These are phyloP conservation scores for Beverwykella pulmonaria DNA, from an alignment of 495 filamentous ascomycete genomes.

Conservation along the genomic window DNA sequence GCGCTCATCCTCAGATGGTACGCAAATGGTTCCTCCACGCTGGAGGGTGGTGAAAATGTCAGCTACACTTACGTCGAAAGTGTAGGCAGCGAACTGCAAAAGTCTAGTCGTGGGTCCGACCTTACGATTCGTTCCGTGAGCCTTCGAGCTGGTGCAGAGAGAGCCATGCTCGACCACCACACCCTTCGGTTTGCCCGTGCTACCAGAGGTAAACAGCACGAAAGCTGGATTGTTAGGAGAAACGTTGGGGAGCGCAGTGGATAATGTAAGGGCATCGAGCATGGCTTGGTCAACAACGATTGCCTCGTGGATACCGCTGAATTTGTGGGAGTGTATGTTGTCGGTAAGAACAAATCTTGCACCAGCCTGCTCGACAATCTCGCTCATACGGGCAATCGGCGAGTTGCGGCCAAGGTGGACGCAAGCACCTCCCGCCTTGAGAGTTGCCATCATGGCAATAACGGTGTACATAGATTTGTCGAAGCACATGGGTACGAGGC, in stretches of 20 bases:
- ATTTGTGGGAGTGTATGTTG: constrained; percentile 20
- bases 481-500: constrained; percentile 57
- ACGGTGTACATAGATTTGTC: constrained; percentile 52
- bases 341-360: constrained; percentile 20
- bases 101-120: constrained; percentile 5
- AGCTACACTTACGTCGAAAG: constrained; percentile 24
- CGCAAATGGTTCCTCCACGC: constrained; percentile 30
- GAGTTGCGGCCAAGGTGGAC: constrained; percentile 34
- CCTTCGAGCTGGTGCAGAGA: constrained; percentile 38
- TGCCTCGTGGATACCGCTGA: constrained; percentile 11
- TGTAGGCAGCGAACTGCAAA: constrained; percentile 32
- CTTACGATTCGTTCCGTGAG: constrained; percentile 46
- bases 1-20: constrained; percentile 31
- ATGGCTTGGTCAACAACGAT: constrained; percentile 2
- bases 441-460: constrained; percentile 48
- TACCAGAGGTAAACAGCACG: constrained; percentile 40
- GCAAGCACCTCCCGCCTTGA: constrained; percentile 46
- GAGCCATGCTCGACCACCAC: constrained; percentile 32
- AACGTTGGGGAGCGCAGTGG: neutral
- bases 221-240: constrained; percentile 31
- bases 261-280: constrained; percentile 6
- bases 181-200: constrained; percentile 41
- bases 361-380: constrained; percentile 13
- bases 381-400: constrained; percentile 23
- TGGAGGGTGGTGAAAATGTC: constrained; percentile 32